phyloP scores from a whole-genome alignment of 768 basidiomycete genomes.

The Pholiota molesta region DNA sequence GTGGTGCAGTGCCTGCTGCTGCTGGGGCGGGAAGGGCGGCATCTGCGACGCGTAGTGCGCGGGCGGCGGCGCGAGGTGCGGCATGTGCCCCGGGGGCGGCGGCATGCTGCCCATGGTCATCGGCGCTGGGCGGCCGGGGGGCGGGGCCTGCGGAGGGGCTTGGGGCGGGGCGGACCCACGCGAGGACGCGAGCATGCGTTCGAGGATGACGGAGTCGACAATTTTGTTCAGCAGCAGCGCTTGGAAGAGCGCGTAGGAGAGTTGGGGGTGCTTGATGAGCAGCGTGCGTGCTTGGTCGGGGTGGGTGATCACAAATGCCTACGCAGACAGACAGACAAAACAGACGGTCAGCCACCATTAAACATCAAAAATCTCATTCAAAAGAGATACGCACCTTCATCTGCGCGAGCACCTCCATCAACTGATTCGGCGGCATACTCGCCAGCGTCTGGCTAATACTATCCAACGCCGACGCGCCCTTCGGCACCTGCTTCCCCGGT shows the following conservation, averaged over 20 bases:
- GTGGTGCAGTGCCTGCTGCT: constrained; percentile 27
- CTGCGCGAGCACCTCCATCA: constrained; percentile 94
- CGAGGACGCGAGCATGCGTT: constrained; percentile 60
- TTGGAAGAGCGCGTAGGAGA: constrained; percentile 96
- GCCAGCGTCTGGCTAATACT: constrained; percentile 86
- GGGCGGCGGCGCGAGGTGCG: constrained; percentile 33
- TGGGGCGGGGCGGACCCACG: constrained; percentile 23
- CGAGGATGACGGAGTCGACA: constrained; percentile 83
- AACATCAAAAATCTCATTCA: background rate
- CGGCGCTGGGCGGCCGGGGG: constrained; percentile 15
- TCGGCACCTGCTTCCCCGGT: constrained; percentile 71
- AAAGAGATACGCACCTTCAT: constrained; percentile 77
- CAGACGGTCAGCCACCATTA: background rate
- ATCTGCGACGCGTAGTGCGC: constrained; percentile 41
- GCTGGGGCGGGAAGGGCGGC: constrained; percentile 34
- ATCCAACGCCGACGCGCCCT: constrained; percentile 75
- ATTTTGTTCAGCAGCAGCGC: constrained; percentile 92
- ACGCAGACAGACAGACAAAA: background rate
- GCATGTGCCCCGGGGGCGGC: constrained; percentile 28
- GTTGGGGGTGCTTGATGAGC: constrained; percentile 84
- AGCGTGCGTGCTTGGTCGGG: constrained; percentile 87
- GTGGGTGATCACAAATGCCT: constrained; percentile 92
- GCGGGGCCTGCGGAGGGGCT: constrained; percentile 18
- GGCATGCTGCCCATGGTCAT: constrained; percentile 26
- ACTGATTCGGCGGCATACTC: constrained; percentile 77